Conservation (phyloP, 352 stramenopile genomes). For the Phytophthora rubi region DNA sequence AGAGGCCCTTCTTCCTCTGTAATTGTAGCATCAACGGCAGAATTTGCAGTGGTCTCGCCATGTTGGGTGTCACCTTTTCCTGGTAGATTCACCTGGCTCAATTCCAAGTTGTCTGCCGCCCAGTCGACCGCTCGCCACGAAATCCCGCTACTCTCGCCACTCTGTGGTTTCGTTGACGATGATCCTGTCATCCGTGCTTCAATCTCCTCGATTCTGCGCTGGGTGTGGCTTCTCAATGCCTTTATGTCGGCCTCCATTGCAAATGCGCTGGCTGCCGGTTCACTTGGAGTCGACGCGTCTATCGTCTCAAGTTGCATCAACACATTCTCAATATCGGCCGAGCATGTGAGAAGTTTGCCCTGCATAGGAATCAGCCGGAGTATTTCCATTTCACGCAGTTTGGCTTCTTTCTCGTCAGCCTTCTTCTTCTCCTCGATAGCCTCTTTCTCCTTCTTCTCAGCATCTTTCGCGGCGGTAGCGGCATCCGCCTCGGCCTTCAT, state of each 20-base stretch:
- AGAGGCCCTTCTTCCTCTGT: conserved; percentile 16
- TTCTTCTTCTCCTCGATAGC: conserved; percentile 46
- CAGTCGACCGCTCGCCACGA: conserved; percentile 35
- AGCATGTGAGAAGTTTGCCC: conserved; percentile 50
- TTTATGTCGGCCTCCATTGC: conserved; percentile 26
- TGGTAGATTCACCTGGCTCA: not conserved
- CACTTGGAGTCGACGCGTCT: conserved; percentile 2
- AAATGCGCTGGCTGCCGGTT: not conserved
- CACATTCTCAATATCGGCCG: conserved; percentile 52
- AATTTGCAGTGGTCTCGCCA: not conserved
- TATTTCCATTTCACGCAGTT: conserved; percentile 50
- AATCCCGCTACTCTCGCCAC: not conserved
- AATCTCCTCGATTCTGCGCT: conserved; percentile 42
- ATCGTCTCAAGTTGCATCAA: conserved; percentile 44
- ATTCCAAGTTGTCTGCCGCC: conserved; percentile 29
- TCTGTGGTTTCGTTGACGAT: not conserved
- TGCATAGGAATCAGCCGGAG: conserved; percentile 52
- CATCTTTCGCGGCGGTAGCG: conserved; percentile 34
- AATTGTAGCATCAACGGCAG: not conserved
- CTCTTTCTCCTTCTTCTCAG: conserved; percentile 53
- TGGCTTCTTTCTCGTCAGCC: conserved; percentile 34
- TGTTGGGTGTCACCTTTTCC: not conserved
- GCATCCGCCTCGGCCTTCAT: conserved; percentile 42
- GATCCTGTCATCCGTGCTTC: conserved; percentile 29
- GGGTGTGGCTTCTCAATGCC: conserved; percentile 24